Evolutionary conservation across 1,139 yeast species (phyloP).

Genomic region (Lodderomyces orthopsilosis): DNA sequence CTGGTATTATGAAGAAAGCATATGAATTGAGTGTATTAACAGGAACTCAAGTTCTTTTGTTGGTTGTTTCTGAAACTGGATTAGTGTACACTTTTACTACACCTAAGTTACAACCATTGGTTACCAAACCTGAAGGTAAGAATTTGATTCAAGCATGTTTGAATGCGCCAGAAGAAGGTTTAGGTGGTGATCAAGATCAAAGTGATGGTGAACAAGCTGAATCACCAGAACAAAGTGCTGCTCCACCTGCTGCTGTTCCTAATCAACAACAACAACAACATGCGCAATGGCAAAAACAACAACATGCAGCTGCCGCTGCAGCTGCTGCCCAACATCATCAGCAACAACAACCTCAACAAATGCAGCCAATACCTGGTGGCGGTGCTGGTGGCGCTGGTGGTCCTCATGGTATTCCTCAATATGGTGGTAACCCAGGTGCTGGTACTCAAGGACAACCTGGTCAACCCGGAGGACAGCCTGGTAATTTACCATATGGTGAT

Average conservation of each 20-base stretch:
- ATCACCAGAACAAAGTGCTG: conserved; percentile 42
- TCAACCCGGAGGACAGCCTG: conserved; percentile 21
- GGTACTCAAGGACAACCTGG: conserved; percentile 9
- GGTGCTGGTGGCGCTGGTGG: conserved; percentile 4
- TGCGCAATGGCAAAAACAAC: conserved; percentile 18
- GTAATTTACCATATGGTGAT: conserved; percentile 19
- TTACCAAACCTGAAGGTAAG: conserved; percentile 95
- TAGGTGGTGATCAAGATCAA: conserved; percentile 66
- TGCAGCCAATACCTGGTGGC: conserved; percentile 1
- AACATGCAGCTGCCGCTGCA: conserved; percentile 20
- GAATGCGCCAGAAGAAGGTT: conserved; percentile 80
- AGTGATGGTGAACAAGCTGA: conserved; percentile 50
- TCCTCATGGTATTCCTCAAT: conserved; percentile 12
- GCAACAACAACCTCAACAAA: conserved; percentile 28
- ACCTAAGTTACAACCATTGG: conserved; percentile 95
- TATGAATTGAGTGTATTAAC: conserved; percentile 93
- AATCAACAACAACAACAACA: conserved; percentile 34
- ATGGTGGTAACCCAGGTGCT: conserved; percentile 25
- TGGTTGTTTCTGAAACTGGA: conserved; percentile 96
- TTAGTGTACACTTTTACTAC: conserved; percentile 98
- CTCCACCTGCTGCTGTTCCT: conserved; percentile 18
- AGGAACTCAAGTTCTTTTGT: conserved; percentile 90
- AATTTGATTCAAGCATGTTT: conserved; percentile 94
- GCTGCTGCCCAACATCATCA: conserved; percentile 14
- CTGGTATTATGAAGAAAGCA: conserved; percentile 98